Percentiles rank a stretch among this genome's conserved stretches.
phyloP scores from a whole-genome alignment of 148 eudicot species.

The Spergularia bocconei region DNA sequence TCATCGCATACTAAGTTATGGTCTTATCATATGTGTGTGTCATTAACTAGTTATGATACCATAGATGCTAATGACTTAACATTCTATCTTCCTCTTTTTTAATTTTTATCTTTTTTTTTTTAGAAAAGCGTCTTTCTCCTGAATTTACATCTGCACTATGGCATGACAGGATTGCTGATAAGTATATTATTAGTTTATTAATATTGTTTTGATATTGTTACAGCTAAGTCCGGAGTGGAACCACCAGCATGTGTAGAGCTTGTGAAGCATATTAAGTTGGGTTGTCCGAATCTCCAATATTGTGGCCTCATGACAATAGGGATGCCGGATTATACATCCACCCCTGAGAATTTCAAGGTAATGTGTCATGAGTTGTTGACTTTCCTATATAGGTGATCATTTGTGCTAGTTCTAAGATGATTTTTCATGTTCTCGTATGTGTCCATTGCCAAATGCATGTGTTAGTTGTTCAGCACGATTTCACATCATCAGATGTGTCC shows the following conservation, averaged over 20 bases:
- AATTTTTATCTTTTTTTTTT: too few relatives aligned
- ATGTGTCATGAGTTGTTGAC: background rate
- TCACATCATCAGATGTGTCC: too few relatives aligned
- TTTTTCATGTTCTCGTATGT: background rate
- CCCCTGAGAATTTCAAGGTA: constrained; percentile 89
- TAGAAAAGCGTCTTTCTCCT: background rate
- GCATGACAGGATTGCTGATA: constrained; percentile 16
- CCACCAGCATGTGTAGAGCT: constrained; percentile 80
- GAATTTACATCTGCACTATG: background rate
- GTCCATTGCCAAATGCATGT: too few relatives aligned
- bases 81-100: too few relatives aligned
- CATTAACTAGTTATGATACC: background rate
- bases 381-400: background rate
- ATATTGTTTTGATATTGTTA: constrained; percentile 28
- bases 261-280: constrained; percentile 65
- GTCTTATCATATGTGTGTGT: too few relatives aligned
- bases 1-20: background rate
- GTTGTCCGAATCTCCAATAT: constrained; percentile 76
- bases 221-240: constrained; percentile 93
- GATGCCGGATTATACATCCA: constrained; percentile 89
- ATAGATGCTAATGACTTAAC: background rate
- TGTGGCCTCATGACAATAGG: constrained; percentile 96
- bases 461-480: too few relatives aligned
- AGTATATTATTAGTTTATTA: constrained; percentile 9
- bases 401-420: background rate